These are phyloP conservation scores for Cenococcum geophilum DNA, from an alignment of 495 filamentous ascomycete species.

Conservation along the genomic window DNA sequence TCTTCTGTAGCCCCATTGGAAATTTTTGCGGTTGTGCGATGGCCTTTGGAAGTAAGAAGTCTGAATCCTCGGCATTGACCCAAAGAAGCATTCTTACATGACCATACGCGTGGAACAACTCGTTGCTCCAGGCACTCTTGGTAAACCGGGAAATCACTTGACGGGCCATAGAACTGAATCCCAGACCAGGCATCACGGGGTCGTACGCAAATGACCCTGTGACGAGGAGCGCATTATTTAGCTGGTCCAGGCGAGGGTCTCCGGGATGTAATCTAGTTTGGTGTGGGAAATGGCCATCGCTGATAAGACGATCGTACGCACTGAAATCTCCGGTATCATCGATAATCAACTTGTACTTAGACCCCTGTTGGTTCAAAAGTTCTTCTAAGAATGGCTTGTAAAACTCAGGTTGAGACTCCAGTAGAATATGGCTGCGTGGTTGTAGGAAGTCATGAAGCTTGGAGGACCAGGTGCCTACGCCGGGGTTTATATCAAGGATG, in stretches of 20 bases:
- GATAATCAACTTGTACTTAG: conserved; percentile 48
- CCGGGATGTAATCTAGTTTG: conserved; percentile 37
- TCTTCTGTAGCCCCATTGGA: not conserved
- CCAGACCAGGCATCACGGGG: conserved; percentile 13
- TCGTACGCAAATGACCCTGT: conserved; percentile 25
- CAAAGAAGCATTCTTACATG: conserved; percentile 67
- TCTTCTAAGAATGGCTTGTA: conserved; percentile 48
- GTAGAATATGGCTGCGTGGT: conserved; percentile 71
- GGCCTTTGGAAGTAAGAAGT: conserved; percentile 47
- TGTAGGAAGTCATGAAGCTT: conserved; percentile 66
- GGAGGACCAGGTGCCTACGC: conserved; percentile 63
- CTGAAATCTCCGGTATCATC: conserved; percentile 46
- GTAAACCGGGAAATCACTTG: conserved; percentile 41
- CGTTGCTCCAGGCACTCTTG: conserved; percentile 37
- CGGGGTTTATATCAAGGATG: conserved; percentile 80
- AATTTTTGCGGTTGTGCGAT: conserved; percentile 22
- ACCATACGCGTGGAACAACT: conserved; percentile 56
- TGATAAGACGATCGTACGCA: conserved; percentile 47
- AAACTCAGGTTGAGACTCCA: conserved; percentile 51
- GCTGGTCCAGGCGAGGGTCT: conserved; percentile 34
- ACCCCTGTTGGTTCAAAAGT: conserved; percentile 51
- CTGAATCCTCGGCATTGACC: conserved; percentile 47
- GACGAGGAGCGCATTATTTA: conserved; percentile 63
- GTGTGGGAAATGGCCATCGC: conserved; percentile 45
- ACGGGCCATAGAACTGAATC: conserved; percentile 22